phyloP scores from a whole-genome alignment of 371 early-diverging fungal genomes.

The Lichtheimia ornata region DNA sequence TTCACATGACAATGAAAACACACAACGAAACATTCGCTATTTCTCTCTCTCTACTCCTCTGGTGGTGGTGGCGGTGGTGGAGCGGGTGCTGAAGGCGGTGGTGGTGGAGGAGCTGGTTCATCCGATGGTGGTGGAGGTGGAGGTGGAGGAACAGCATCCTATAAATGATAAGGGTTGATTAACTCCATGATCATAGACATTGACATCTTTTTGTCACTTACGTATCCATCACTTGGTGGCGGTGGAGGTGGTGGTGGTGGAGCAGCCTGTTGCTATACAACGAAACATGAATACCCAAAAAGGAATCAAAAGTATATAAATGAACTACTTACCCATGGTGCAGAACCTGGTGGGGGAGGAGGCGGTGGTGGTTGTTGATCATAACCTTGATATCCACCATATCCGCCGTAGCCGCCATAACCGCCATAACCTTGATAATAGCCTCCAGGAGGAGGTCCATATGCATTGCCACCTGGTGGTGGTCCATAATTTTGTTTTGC shows the following conservation, averaged over 20 bases:
- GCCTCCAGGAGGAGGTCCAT: constrained; percentile 19
- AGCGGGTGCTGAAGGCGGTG: constrained; percentile 30
- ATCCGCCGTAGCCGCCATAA: constrained; percentile 26
- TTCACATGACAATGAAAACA: constrained; percentile 1
- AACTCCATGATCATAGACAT: background rate
- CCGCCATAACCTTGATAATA: constrained; percentile 26
- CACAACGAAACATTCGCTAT: too few species aligned
- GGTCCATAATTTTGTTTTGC: constrained; percentile 19
- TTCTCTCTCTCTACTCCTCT: background rate
- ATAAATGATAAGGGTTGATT: background rate
- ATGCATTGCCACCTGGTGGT: constrained; percentile 17
- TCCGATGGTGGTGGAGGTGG: constrained; percentile 29
- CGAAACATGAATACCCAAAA: background rate
- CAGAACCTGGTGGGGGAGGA: constrained; percentile 25
- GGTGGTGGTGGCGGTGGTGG: constrained; percentile 45
- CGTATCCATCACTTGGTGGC: constrained; percentile 13
- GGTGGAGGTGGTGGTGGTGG: constrained; percentile 22
- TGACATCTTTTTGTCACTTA: constrained; percentile 6
- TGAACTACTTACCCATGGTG: constrained; percentile 22
- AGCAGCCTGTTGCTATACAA: constrained; percentile 5
- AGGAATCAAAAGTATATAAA: background rate
- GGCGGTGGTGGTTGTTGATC: constrained; percentile 30
- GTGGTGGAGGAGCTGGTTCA: constrained; percentile 39
- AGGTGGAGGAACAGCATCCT: constrained; percentile 21
- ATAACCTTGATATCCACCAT: constrained; percentile 29